Evolutionary conservation across 2,329 filamentous ascomycete species (phyloP).

Genomic region (Sporothrix pseudoabietina): DNA sequence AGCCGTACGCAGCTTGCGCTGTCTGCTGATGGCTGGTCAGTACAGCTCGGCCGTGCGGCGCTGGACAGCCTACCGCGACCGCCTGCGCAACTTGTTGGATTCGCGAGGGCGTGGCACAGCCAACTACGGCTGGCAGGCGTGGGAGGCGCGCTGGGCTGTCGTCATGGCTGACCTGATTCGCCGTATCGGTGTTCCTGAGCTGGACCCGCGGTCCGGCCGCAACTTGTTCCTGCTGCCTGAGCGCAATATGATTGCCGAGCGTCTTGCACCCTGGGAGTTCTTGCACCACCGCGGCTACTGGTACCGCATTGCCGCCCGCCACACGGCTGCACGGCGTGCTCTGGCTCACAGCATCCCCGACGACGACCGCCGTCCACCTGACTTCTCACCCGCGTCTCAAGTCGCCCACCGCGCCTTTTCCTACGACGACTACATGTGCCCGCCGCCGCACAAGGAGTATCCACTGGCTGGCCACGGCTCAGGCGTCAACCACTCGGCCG

Average conservation of each 20-base stretch:
- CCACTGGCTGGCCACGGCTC: slow-evolving; percentile 44
- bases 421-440: slow-evolving; percentile 69
- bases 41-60: slow-evolving; percentile 77
- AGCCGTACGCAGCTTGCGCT: slow-evolving; percentile 78
- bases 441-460: slow-evolving; percentile 62
- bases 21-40: slow-evolving; percentile 76
- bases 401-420: slow-evolving; percentile 55
- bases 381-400: slow-evolving; percentile 50
- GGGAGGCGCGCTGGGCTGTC: slow-evolving; percentile 75
- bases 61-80: slow-evolving; percentile 76
- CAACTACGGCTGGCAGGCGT: slow-evolving; percentile 92
- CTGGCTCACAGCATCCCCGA: slow-evolving; percentile 61
- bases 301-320: slow-evolving; percentile 63
- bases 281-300: slow-evolving; percentile 70
- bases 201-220: slow-evolving; percentile 47
- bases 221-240: slow-evolving; percentile 59
- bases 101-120: slow-evolving; percentile 79
- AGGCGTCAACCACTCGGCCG: slow-evolving; percentile 57
- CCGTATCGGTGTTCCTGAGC: slow-evolving; percentile 54
- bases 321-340: slow-evolving; percentile 55
- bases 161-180: slow-evolving; percentile 65
- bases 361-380: slow-evolving; percentile 58
- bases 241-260: slow-evolving; percentile 59
- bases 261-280: slow-evolving; percentile 63
- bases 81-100: slow-evolving; percentile 76